Evolutionary conservation across 164 flowering plant species (phyloP).

Genomic region (Kalanchoe fedtschenkoi): DNA sequence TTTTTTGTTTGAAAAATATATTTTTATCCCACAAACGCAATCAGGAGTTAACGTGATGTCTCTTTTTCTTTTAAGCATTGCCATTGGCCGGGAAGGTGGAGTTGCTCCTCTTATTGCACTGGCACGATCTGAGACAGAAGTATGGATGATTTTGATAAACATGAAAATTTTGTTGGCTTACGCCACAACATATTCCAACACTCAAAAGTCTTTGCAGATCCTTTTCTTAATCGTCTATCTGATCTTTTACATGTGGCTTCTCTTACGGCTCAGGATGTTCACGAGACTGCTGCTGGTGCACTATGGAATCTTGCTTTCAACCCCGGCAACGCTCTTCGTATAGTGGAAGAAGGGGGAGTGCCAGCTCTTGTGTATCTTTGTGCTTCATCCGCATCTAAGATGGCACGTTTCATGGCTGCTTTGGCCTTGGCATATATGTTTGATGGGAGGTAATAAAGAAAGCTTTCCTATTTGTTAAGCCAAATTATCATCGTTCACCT

Average conservation of each 20-base stretch:
- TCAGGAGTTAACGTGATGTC: neutral
- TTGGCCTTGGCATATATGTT: constrained; percentile 94
- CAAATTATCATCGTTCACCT: neutral
- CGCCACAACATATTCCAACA: neutral
- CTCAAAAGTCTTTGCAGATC: neutral
- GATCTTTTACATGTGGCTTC: neutral
- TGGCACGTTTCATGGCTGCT: constrained; percentile 99
- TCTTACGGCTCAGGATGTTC: constrained; percentile 52
- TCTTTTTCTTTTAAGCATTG: constrained; percentile 44
- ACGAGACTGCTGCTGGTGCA: constrained; percentile 99
- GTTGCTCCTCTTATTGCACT: constrained; percentile 86
- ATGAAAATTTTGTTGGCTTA: neutral
- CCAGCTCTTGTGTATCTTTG: constrained; percentile 81
- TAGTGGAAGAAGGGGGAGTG: constrained; percentile 96
- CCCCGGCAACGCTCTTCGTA: constrained; percentile 89
- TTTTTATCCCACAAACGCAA: neutral
- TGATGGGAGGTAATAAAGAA: constrained; percentile 78
- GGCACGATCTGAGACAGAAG: constrained; percentile 91
- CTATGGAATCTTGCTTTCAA: constrained; percentile 98
- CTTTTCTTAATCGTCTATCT: neutral
- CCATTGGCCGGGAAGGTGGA: constrained; percentile 97
- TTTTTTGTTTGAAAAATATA: neutral
- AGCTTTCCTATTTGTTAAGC: neutral
- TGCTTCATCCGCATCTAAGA: constrained; percentile 76
- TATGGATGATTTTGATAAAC: neutral